Evolutionary conservation across 345 rosid species (phyloP), one percentile per base, ranked within the genome.

Genomic region (Bruguiera gymnorhiza): DNA sequence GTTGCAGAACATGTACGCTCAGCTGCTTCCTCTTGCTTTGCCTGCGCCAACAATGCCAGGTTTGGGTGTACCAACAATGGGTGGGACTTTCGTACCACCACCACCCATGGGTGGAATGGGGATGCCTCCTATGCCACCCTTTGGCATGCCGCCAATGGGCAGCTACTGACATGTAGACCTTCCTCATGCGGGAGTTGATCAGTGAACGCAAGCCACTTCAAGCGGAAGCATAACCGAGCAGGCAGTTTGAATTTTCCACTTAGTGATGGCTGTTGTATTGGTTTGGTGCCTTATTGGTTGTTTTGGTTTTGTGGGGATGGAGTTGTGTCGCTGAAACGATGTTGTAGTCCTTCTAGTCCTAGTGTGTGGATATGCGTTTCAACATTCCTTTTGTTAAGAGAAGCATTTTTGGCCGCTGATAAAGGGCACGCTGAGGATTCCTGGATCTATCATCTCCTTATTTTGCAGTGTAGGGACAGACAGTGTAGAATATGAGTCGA

Each of bases 301-400:
- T 57, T 76, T 56, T 26, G 50, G 63, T 63, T 54, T 73, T 68
- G 66, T 68, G 75, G 70, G 70, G 50, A 54, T 70, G 71, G 62
- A 72, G 71, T 43, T 63, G 34, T 63, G 34, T 71, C 67, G 65
- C 68, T 72, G 72, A 57, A 75, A 78, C 74, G 78, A 80, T 64
- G 70, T 30, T 60, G 63, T 62, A 76, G 74, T 69, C 62, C 18
- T 15, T 18, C 58, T 53, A 27, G 37, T 13, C 30, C 66, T 39
- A 65, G 67, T 53, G 78, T 82, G 82, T 78, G 69, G 79, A 76
- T 76, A 76, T 68, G 84, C 80, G 68, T 66, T 83, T 85, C 78
- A 80, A 74, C 80, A 72, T 78, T 78, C 72, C 0, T 79, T 78
- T 67, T 59, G 53, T 64, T 67, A 76, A 75, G 71, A 62, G 63